Conservation (phyloP, 345 rosid genomes). For the Ceriops zippeliana region DNA sequence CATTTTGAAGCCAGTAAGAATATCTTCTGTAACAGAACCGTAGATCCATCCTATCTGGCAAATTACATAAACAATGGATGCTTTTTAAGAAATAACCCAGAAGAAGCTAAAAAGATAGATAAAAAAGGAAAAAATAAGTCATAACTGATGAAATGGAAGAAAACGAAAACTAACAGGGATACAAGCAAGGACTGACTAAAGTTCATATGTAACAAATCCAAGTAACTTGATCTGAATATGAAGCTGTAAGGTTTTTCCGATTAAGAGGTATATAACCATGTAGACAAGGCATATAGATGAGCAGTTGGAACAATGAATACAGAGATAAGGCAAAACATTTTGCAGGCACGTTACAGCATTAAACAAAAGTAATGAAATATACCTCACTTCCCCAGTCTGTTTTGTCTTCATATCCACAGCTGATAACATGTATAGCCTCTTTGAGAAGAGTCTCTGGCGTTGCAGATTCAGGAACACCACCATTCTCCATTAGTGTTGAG, state of each 20-base stretch:
- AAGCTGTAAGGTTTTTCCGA: not conserved
- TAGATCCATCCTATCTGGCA: conserved; percentile 95
- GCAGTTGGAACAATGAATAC: not conserved
- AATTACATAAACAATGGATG: conserved; percentile 6
- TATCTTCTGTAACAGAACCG: conserved; percentile 96
- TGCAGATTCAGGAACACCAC: conserved; percentile 88
- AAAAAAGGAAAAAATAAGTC: too few relatives aligned
- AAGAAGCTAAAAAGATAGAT: too few relatives aligned
- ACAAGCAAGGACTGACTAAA: not conserved
- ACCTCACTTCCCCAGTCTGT: conserved; percentile 94
- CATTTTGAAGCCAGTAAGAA: conserved; percentile 97
- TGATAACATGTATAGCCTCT: conserved; percentile 95
- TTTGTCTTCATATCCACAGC: conserved; percentile 95
- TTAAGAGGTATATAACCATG: too few relatives aligned
- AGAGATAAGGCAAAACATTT: not conserved
- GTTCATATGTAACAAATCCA: not conserved
- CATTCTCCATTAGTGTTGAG: conserved; percentile 93
- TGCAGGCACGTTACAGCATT: not conserved
- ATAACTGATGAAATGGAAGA: not conserved
- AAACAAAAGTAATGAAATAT: not conserved
- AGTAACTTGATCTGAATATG: not conserved
- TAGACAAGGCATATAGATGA: too few relatives aligned
- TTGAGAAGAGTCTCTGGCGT: conserved; percentile 88
- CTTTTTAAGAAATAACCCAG: too few relatives aligned
- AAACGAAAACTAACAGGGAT: not conserved